Percentiles rank a stretch among this genome's conserved stretches.
These are phyloP conservation scores for Colletotrichum destructivum DNA, from an alignment of 2,329 filamentous ascomycete species.

Conservation along the genomic window DNA sequence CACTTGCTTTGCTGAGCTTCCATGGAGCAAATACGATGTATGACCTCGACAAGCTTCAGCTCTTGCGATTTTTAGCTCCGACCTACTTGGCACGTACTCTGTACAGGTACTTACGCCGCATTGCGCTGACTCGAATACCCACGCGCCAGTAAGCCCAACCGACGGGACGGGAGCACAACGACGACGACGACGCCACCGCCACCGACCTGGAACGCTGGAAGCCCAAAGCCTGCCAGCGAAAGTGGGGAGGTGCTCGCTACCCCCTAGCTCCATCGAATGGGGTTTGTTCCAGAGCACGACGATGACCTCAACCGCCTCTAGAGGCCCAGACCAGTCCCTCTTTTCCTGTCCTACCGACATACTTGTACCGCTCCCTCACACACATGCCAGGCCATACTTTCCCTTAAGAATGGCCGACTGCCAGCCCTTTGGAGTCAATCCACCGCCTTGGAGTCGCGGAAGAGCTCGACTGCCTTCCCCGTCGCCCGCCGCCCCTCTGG, in stretches of 20 bases:
- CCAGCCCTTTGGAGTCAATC: conserved; percentile 29
- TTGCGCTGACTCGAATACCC: conserved; percentile 24
- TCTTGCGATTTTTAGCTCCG: conserved; percentile 11
- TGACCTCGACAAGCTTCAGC: not conserved
- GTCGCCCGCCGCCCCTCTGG: conserved; percentile 13
- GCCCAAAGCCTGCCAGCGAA: too few species aligned
- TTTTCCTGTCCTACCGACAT: conserved; percentile 11
- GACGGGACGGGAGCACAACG: conserved; percentile 22
- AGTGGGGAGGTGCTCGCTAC: conserved; percentile 2
- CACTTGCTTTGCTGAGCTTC: not conserved
- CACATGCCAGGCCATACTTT: not conserved
- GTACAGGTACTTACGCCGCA: not conserved
- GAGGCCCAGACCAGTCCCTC: conserved; percentile 23
- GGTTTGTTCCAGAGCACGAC: conserved; percentile 30
- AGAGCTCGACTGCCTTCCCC: conserved; percentile 28
- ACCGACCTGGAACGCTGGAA: conserved; percentile 8
- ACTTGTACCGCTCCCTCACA: not conserved
- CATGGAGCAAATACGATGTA: not conserved
- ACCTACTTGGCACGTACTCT: conserved; percentile 10
- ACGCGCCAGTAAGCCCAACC: conserved; percentile 4
- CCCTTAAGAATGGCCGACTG: not conserved
- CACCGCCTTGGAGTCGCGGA: conserved; percentile 29
- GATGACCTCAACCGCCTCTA: conserved; percentile 31
- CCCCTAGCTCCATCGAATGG: conserved; percentile 27
- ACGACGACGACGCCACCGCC: conserved; percentile 8